Evolutionary conservation across 1,284 basidiomycete species (phyloP).

Genomic region (Apiotrichum domesticum): DNA sequence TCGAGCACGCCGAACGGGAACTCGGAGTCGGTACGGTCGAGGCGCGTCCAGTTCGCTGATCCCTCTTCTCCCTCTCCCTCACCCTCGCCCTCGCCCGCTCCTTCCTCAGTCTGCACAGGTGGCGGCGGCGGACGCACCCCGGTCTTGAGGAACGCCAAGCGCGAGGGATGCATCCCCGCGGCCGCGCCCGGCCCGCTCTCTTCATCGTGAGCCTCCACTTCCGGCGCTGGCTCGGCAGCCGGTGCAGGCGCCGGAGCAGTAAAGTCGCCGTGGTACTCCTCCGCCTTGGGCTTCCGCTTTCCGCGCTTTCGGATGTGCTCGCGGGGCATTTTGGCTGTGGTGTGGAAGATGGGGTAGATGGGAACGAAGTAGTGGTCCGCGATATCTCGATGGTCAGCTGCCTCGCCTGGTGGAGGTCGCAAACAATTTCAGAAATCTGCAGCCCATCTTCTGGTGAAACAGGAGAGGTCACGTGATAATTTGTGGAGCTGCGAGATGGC

Average conservation of each 20-base stretch:
- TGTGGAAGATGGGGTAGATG: neutral
- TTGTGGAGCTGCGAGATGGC: too few relatives aligned
- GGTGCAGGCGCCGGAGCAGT: neutral
- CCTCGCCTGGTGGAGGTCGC: too few relatives aligned
- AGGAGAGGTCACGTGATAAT: too few relatives aligned
- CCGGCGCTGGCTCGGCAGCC: conserved; percentile 4
- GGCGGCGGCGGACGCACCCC: conserved; percentile 11
- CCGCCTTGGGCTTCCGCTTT: conserved; percentile 43
- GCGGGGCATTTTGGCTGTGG: conserved; percentile 35
- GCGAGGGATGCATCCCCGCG: conserved; percentile 36
- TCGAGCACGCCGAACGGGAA: conserved; percentile 83
- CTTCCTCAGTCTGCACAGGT: neutral
- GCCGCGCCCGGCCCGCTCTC: conserved; percentile 11
- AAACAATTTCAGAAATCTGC: too few relatives aligned
- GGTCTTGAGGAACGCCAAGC: conserved; percentile 34
- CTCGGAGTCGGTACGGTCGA: conserved; percentile 53
- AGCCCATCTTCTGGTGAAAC: too few relatives aligned
- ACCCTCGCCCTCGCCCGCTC: conserved; percentile 8
- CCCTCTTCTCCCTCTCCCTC: conserved; percentile 1
- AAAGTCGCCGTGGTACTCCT: conserved; percentile 12
- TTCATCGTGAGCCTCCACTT: conserved; percentile 3
- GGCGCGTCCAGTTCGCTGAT: conserved; percentile 29
- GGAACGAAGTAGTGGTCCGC: too few relatives aligned
- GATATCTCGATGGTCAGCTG: too few relatives aligned
- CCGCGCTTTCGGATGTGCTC: conserved; percentile 46